phyloP scores from a whole-genome alignment of 2,329 filamentous ascomycete species.

The Pseudogymnoascus sp. region DNA sequence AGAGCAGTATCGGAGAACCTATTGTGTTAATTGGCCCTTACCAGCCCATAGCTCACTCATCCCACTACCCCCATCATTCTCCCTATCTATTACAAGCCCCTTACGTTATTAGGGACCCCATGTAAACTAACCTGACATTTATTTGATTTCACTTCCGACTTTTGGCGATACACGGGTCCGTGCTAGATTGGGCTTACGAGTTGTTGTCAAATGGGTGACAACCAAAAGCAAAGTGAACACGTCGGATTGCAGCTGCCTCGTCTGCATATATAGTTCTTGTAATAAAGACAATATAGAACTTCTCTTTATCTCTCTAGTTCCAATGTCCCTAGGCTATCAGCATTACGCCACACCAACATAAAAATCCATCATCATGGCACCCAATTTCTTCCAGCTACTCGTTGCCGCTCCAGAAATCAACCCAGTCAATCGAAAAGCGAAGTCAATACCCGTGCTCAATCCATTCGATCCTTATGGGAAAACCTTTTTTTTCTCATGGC shows the following conservation, averaged over 20 bases:
- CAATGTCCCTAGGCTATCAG: neutral
- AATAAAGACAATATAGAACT: neutral
- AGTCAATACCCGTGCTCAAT: conserved; percentile 69
- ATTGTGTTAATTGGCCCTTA: neutral
- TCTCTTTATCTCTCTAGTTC: neutral
- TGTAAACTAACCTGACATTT: neutral
- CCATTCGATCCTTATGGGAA: conserved; percentile 67
- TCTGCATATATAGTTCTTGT: neutral
- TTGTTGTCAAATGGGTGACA: neutral
- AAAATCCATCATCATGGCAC: conserved; percentile 19
- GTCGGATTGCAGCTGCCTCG: neutral
- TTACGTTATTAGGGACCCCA: neutral
- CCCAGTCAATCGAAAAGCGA: conserved; percentile 72
- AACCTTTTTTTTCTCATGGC: conserved; percentile 81
- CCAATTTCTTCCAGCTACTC: conserved; percentile 21
- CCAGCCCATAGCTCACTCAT: neutral
- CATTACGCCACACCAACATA: neutral
- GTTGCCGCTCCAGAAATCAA: conserved; percentile 60
- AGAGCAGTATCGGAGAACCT: neutral
- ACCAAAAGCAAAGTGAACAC: neutral
- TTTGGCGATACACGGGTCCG: neutral
- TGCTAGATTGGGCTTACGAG: neutral
- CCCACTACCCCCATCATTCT: neutral
- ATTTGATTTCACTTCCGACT: neutral
- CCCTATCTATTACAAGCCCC: neutral